Evolutionary conservation across 2,329 filamentous ascomycete species (phyloP).

Genomic region (Talaromyces atroroseus): DNA sequence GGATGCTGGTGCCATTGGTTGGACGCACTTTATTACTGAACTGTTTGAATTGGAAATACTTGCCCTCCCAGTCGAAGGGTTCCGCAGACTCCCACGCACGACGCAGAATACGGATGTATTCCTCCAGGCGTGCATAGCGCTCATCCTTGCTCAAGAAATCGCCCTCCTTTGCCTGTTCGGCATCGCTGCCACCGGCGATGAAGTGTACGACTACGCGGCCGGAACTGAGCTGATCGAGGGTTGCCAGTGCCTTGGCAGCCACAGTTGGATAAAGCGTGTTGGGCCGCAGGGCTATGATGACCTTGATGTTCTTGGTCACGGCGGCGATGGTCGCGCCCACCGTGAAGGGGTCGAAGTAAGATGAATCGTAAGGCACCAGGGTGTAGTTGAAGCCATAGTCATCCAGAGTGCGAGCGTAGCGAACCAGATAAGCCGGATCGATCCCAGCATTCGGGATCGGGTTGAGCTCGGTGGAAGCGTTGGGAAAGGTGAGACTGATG

Average conservation of each 20-base stretch:
- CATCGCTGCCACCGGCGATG: constrained; percentile 58
- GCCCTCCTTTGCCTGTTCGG: constrained; percentile 55
- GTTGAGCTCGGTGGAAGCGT: constrained; percentile 51
- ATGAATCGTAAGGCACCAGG: constrained; percentile 55
- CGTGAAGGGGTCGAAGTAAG: constrained; percentile 53
- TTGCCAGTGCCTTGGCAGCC: constrained; percentile 57
- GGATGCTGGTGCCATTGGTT: constrained; percentile 46
- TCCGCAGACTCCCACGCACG: constrained; percentile 54
- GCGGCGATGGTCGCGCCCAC: constrained; percentile 54
- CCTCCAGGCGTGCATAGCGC: constrained; percentile 54
- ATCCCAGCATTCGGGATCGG: constrained; percentile 49
- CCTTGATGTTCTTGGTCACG: constrained; percentile 54
- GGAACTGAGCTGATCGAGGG: constrained; percentile 54
- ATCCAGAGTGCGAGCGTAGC: constrained; percentile 54
- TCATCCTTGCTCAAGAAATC: constrained; percentile 55
- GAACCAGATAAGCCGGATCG: constrained; percentile 52
- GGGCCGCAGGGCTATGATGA: constrained; percentile 58
- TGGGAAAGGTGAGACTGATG: constrained; percentile 55
- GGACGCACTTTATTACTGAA: constrained; percentile 53
- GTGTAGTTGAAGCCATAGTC: constrained; percentile 60
- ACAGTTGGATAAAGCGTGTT: constrained; percentile 60
- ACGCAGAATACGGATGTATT: constrained; percentile 57
- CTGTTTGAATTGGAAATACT: constrained; percentile 56
- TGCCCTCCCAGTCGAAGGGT: constrained; percentile 57
- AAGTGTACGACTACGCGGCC: constrained; percentile 59